phyloP scores from a whole-genome alignment of 2,329 filamentous ascomycete genomes.

The Fusarium tricinctum region DNA sequence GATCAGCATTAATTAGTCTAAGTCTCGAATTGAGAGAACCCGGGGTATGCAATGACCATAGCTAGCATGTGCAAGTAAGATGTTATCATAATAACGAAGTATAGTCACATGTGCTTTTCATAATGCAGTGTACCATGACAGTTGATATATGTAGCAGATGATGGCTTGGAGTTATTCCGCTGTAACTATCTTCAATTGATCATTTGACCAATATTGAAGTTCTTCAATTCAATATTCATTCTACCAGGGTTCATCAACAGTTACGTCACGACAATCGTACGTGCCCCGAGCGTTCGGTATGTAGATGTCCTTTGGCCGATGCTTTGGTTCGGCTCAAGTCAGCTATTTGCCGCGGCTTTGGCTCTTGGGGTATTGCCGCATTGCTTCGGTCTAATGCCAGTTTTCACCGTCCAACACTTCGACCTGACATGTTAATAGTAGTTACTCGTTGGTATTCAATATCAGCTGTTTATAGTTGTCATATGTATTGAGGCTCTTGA shows the following conservation, averaged over 20 bases:
- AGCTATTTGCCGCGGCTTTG: constrained; percentile 35
- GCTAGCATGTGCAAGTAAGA: constrained; percentile 37
- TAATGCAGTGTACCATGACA: too few relatives aligned
- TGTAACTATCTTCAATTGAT: background rate
- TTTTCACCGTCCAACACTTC: constrained; percentile 3
- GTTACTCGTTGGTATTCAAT: background rate
- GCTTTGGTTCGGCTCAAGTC: constrained; percentile 42
- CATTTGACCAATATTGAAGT: background rate
- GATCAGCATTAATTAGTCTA: constrained; percentile 5
- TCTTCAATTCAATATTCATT: background rate
- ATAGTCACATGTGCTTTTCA: constrained; percentile 10
- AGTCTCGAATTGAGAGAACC: constrained; percentile 19
- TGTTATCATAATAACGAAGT: constrained; percentile 24
- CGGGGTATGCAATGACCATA: constrained; percentile 32
- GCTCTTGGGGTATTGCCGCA: constrained; percentile 40
- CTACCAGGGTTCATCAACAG: constrained; percentile 11
- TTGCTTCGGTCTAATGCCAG: constrained; percentile 47
- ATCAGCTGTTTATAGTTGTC: background rate
- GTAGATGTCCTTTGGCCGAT: constrained; percentile 36
- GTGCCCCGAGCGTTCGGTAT: constrained; percentile 43
- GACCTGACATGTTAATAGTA: background rate
- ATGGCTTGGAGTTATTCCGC: background rate
- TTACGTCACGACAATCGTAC: constrained; percentile 48
- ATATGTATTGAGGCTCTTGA: background rate
- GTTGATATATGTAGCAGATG: background rate